phyloP scores from a whole-genome alignment of 176 grass and related monocot species.

The Oropetium thomaeum region DNA sequence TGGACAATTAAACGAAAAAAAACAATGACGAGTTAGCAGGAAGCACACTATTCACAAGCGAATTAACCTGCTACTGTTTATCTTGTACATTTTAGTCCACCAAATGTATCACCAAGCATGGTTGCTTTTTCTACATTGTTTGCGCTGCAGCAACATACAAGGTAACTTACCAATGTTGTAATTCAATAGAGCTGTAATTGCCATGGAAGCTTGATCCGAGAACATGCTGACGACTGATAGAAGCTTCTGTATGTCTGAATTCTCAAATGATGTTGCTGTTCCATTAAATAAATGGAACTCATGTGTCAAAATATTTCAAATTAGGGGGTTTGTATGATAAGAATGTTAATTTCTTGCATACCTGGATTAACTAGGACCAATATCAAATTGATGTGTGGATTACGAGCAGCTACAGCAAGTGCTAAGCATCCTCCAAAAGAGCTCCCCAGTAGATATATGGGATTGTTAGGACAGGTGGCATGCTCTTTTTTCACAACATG shows the following conservation, averaged over 20 bases:
- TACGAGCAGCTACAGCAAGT: conserved; percentile 61
- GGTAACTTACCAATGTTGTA: conserved; percentile 53
- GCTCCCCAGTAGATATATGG: conserved; percentile 72
- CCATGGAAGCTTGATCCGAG: conserved; percentile 32
- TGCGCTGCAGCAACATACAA: not conserved
- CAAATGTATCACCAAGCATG: not conserved
- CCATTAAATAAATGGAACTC: conserved; percentile 2
- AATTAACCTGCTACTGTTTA: not conserved
- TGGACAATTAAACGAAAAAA: not conserved
- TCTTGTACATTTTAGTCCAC: not conserved
- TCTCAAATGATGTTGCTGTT: conserved; percentile 65
- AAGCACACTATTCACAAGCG: not conserved
- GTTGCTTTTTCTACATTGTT: not conserved
- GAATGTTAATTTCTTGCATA: not conserved
- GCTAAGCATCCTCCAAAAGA: conserved; percentile 86
- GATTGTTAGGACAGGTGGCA: conserved; percentile 49
- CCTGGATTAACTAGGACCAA: conserved; percentile 73
- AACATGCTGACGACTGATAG: conserved; percentile 39
- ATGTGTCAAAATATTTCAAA: not conserved
- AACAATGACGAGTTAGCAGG: not conserved
- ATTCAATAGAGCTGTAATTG: conserved; percentile 51
- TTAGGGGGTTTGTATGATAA: not conserved
- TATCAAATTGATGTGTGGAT: conserved; percentile 62
- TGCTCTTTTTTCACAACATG: conserved; percentile 53
- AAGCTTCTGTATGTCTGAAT: conserved; percentile 50